phyloP scores from a whole-genome alignment of 306 rosid species.

The Vachellia pachyceras region DNA sequence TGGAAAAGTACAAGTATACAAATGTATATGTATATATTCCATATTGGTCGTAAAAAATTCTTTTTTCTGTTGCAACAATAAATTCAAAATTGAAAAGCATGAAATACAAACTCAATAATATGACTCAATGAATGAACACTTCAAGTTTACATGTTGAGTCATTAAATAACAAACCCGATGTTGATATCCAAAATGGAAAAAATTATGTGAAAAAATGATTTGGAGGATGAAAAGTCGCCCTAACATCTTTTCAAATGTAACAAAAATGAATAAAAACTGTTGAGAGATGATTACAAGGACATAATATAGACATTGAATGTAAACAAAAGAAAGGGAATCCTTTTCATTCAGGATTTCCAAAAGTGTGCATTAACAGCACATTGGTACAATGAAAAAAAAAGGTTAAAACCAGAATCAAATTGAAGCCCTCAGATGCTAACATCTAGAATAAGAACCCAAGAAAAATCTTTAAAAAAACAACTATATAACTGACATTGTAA shows the following conservation, averaged over 20 bases:
- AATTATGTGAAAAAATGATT: not conserved
- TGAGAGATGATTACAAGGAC: not conserved
- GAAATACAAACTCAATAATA: conserved; percentile 13
- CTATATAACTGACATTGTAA: not conserved
- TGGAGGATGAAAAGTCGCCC: not conserved
- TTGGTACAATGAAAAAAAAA: not conserved
- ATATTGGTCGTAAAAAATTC: not conserved
- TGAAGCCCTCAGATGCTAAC: not conserved
- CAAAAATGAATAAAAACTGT: not conserved
- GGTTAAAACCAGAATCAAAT: conserved; percentile 23
- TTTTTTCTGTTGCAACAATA: not conserved
- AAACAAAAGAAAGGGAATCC: not conserved
- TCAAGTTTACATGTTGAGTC: not conserved
- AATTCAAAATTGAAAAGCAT: not conserved
- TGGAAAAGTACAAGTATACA: not conserved
- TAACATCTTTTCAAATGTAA: not conserved
- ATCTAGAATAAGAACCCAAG: conserved; percentile 4
- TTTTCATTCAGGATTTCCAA: not conserved
- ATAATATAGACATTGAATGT: not conserved
- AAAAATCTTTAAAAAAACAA: not conserved
- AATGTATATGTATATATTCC: not conserved
- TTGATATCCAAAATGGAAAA: not conserved
- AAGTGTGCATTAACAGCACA: not conserved
- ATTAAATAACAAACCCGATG: not conserved
- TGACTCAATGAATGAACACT: conserved; percentile 9